Evolutionary conservation across 2,329 filamentous ascomycete species (phyloP).

Genomic region (Chaetomium sp.): DNA sequence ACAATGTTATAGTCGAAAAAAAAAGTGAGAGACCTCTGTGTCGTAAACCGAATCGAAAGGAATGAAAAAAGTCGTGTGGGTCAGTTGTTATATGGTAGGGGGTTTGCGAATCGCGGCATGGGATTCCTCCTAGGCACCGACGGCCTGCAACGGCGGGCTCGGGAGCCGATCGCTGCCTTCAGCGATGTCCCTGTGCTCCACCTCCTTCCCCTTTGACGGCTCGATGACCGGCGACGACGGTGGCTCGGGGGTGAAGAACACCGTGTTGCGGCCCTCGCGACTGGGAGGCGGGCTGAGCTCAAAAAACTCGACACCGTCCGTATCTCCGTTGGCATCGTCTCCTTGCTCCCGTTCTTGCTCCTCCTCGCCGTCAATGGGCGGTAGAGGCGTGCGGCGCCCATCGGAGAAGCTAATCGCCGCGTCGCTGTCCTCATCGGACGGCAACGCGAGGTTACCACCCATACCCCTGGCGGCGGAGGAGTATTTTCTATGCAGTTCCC

Average conservation of each 20-base stretch:
- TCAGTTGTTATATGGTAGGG: not conserved
- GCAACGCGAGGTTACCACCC: conserved; percentile 49
- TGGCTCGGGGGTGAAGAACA: conserved; percentile 49
- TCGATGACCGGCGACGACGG: conserved; percentile 34
- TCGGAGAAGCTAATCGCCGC: conserved; percentile 62
- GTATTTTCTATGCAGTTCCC: conserved; percentile 63
- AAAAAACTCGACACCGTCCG: conserved; percentile 30
- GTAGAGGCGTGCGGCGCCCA: conserved; percentile 57
- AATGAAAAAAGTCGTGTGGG: not conserved
- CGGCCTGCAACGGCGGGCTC: conserved; percentile 42
- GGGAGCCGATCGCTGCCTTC: conserved; percentile 33
- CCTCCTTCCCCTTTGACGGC: conserved; percentile 29
- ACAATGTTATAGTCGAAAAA: conserved; percentile 18
- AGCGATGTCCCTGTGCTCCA: not conserved
- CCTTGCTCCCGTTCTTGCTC: conserved; percentile 25
- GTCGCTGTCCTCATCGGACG: conserved; percentile 63
- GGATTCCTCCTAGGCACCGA: conserved; percentile 34
- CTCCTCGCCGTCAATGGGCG: conserved; percentile 51
- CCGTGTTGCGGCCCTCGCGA: conserved; percentile 40
- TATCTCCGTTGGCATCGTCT: conserved; percentile 16
- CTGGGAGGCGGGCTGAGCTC: conserved; percentile 38
- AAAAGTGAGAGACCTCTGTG: conserved; percentile 4
- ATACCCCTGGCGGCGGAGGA: conserved; percentile 51
- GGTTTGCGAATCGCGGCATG: not conserved
- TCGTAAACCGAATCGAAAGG: not conserved